These are phyloP conservation scores for Mucuna pruriens DNA, from an alignment of 306 rosid species.

Conservation along the genomic window DNA sequence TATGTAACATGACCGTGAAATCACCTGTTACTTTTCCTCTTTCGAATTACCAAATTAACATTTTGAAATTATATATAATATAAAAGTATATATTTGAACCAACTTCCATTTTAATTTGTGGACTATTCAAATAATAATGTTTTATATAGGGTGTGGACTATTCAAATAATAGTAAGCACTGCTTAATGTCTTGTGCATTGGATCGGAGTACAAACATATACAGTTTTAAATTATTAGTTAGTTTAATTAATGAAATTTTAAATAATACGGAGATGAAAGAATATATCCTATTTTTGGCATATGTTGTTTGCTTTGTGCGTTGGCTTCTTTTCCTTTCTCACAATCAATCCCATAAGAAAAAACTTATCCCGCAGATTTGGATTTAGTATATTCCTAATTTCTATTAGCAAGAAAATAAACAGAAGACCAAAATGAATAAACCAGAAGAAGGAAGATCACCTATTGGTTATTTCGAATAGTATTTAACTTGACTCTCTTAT, in stretches of 20 bases:
- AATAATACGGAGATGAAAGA: not conserved
- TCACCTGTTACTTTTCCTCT: not conserved
- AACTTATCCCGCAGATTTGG: not conserved
- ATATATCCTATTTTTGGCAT: conserved; percentile 1
- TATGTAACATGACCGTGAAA: not conserved
- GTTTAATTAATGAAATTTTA: not conserved
- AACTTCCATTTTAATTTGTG: not conserved
- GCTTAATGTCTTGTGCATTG: not conserved
- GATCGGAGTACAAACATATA: not conserved
- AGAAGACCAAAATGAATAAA: not conserved
- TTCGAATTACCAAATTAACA: not conserved
- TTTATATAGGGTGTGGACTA: too few species aligned
- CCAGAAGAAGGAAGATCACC: not conserved
- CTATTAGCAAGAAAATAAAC: conserved; percentile 28
- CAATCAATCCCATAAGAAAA: conserved; percentile 6
- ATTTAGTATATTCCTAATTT: conserved; percentile 39
- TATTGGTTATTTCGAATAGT: too few species aligned
- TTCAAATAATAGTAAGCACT: not conserved
- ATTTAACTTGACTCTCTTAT: too few species aligned
- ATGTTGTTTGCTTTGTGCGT: conserved; percentile 27
- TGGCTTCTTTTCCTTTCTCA: conserved; percentile 8
- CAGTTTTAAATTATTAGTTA: not conserved
- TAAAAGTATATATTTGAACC: not conserved
- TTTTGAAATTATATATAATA: not conserved
- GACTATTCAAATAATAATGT: not conserved